phyloP scores from a whole-genome alignment of 257 asterid species.

The Penstemon davidsonii region DNA sequence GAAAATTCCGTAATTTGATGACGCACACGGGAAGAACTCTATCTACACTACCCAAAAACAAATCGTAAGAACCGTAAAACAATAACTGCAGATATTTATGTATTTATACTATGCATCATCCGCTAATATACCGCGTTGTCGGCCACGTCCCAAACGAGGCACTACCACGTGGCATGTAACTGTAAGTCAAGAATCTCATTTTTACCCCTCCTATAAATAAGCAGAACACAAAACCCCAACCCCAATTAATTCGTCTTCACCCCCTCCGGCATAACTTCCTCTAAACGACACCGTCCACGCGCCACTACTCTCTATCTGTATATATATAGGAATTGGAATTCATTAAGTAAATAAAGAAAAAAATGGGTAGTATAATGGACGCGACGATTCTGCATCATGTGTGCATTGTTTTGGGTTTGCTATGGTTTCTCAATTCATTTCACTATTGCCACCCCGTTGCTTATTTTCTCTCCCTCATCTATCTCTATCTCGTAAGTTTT shows the following conservation, averaged over 20 bases:
- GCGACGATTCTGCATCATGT: conserved; percentile 87
- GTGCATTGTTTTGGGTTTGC: conserved; percentile 61
- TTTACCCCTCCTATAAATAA: background rate
- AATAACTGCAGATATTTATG: background rate
- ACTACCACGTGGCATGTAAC: conserved; percentile 33
- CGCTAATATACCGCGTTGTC: conserved; percentile 22
- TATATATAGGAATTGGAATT: background rate
- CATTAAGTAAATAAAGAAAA: conserved; percentile 1
- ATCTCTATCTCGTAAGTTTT: conserved; percentile 65
- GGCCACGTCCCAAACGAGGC: conserved; percentile 32
- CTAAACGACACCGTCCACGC: conserved; percentile 1
- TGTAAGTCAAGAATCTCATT: background rate
- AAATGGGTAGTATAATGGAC: conserved; percentile 76
- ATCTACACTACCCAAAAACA: too few relatives aligned
- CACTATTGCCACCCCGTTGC: conserved; percentile 60
- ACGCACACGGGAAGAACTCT: too few relatives aligned
- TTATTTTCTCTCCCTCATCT: conserved; percentile 63
- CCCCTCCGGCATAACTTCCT: background rate
- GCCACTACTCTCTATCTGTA: background rate
- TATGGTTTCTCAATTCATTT: conserved; percentile 73
- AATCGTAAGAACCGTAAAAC: background rate
- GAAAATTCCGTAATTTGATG: too few relatives aligned
- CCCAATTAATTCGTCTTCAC: background rate
- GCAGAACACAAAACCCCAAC: background rate
- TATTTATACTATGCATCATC: conserved; percentile 16